phyloP scores from a whole-genome alignment of 2,329 filamentous ascomycete genomes.

The Xylaria sp. region DNA sequence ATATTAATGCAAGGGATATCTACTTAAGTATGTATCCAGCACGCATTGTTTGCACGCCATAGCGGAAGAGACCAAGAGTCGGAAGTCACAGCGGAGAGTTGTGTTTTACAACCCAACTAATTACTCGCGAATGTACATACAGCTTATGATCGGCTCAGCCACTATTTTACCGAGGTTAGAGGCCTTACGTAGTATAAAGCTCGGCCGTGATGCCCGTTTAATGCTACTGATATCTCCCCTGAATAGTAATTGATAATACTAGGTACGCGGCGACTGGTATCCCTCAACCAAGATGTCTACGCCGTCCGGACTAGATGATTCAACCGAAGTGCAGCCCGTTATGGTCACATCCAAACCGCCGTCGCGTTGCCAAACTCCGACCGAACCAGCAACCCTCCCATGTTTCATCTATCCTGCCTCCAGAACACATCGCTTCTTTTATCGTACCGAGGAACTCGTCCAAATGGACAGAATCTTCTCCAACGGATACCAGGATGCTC shows the following conservation, averaged over 20 bases:
- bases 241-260: background rate
- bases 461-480: background rate
- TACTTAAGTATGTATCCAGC: no score
- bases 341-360: background rate
- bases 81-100: no score
- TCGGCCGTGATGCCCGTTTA: no score
- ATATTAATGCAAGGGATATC: no score
- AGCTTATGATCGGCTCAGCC: no score
- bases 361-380: background rate
- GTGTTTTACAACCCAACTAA: no score
- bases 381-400: background rate
- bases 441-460: background rate
- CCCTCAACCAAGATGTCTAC: background rate
- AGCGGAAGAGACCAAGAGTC: no score
- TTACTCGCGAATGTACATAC: no score
- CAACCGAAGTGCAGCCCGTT: background rate
- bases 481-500: background rate
- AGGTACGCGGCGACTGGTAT: background rate
- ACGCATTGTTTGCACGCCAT: no score
- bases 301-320: background rate
- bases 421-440: background rate
- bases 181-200: no score
- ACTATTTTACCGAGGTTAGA: no score
- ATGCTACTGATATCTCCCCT: background rate
- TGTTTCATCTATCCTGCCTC: conserved; percentile 1